phyloP scores from a whole-genome alignment of 257 asterid species.

The Solanum ossicruentum region DNA sequence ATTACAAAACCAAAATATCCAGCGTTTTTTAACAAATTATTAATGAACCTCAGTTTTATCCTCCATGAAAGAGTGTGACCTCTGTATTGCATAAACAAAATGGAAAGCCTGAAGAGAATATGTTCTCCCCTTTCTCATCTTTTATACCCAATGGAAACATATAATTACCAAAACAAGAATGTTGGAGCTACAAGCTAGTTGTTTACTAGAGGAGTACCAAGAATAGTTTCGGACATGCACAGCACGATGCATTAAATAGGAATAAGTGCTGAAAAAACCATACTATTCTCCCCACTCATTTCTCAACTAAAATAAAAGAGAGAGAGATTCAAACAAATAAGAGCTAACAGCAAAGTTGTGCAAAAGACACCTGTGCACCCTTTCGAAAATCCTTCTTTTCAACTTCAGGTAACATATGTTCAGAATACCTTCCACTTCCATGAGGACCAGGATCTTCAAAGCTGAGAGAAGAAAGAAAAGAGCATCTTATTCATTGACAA shows the following conservation, averaged over 20 bases:
- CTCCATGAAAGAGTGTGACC: neutral
- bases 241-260: neutral
- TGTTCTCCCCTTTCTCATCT: neutral
- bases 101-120: neutral
- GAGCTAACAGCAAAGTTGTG: neutral
- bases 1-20: neutral
- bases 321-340: neutral
- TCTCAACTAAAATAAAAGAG: neutral
- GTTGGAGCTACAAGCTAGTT: neutral
- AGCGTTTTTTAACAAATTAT: neutral
- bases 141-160: neutral
- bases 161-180: neutral
- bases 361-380: conserved; percentile 86
- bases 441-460: conserved; percentile 99
- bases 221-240: neutral
- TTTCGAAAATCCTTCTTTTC: conserved; percentile 84
- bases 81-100: neutral
- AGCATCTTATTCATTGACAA: neutral
- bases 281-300: neutral
- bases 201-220: neutral
- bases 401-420: conserved; percentile 92
- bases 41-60: neutral
- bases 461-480: conserved; percentile 32
- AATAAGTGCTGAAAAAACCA: neutral
- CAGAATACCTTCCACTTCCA: conserved; percentile 96